phyloP scores from a whole-genome alignment of 208 protist genomes.

The Leishmania major region DNA sequence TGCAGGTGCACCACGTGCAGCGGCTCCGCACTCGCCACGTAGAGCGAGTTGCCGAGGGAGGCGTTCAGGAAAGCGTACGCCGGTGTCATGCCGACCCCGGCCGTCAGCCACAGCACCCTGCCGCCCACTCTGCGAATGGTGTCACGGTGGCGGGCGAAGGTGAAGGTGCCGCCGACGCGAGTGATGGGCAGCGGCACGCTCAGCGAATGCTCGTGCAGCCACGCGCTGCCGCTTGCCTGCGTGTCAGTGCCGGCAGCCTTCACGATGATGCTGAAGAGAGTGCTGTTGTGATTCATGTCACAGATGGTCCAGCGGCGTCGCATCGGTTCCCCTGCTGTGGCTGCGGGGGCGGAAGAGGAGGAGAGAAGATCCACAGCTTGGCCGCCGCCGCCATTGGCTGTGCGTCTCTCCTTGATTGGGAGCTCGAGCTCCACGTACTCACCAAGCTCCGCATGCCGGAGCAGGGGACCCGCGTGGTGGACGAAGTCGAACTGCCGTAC shows the following conservation, averaged over 20 bases:
- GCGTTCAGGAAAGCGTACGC: slow-evolving; percentile 62
- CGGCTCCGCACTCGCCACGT: slow-evolving; percentile 27
- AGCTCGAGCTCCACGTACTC: slow-evolving; percentile 75
- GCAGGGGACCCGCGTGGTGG: slow-evolving; percentile 26
- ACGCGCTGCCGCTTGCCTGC: slow-evolving; percentile 50
- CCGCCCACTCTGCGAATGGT: slow-evolving; percentile 49
- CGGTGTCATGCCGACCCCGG: slow-evolving; percentile 71
- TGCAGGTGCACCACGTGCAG: slow-evolving; percentile 84
- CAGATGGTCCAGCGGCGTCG: slow-evolving; percentile 73
- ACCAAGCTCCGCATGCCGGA: slow-evolving; percentile 45
- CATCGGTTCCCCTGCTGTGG: slow-evolving; percentile 16
- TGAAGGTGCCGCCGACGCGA: slow-evolving; percentile 66
- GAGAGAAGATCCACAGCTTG: not conserved
- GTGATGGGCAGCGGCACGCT: slow-evolving; percentile 55
- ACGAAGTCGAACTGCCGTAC: slow-evolving; percentile 65
- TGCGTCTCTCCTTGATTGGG: slow-evolving; percentile 33
- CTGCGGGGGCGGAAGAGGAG: not conserved
- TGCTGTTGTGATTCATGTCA: slow-evolving; percentile 39
- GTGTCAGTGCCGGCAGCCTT: slow-evolving; percentile 38
- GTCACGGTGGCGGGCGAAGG: slow-evolving; percentile 52
- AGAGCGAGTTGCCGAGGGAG: slow-evolving; percentile 35
- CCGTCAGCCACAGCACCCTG: slow-evolving; percentile 75
- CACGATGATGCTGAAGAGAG: slow-evolving; percentile 71
- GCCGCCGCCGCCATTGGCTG: not conserved
- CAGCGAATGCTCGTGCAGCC: slow-evolving; percentile 61